Evolutionary conservation across 352 stramenopile species (phyloP).

Genomic region (Phytophthora citrophthora): DNA sequence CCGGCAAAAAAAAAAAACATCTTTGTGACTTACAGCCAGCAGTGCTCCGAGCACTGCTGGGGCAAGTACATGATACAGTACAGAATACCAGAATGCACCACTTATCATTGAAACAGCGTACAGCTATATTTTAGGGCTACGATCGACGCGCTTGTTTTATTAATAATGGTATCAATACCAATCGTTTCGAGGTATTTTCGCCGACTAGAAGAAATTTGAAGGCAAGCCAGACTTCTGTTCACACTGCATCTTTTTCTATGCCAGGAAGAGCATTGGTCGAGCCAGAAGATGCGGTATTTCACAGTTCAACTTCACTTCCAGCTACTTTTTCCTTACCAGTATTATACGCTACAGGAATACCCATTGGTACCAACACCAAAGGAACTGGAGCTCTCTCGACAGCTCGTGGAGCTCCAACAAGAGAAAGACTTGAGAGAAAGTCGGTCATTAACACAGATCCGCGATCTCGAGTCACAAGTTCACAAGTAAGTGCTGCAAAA

Average conservation of each 20-base stretch:
- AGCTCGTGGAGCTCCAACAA: constrained; percentile 70
- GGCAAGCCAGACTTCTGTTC: not conserved
- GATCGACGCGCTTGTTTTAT: no score
- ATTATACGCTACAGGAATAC: constrained; percentile 54
- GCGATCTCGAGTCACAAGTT: constrained; percentile 69
- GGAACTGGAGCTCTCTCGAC: constrained; percentile 70
- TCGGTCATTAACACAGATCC: constrained; percentile 66
- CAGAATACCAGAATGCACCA: no score
- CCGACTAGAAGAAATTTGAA: not conserved
- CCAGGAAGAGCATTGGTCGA: constrained; percentile 20
- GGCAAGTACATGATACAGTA: no score
- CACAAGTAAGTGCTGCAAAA: constrained; percentile 56
- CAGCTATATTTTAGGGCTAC: no score
- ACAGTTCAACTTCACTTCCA: not conserved
- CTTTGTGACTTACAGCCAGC: no score
- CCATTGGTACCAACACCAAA: constrained; percentile 75
- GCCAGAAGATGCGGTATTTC: constrained; percentile 50
- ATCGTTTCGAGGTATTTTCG: constrained; percentile 6
- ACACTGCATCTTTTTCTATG: constrained; percentile 11
- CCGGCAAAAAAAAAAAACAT: no score
- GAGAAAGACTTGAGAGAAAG: constrained; percentile 71
- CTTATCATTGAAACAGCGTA: no score
- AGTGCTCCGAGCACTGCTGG: no score
- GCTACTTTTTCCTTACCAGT: not conserved
- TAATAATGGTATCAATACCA: not conserved